Conservation (phyloP, 345 rosid genomes). For the Boechera stricta region DNA sequence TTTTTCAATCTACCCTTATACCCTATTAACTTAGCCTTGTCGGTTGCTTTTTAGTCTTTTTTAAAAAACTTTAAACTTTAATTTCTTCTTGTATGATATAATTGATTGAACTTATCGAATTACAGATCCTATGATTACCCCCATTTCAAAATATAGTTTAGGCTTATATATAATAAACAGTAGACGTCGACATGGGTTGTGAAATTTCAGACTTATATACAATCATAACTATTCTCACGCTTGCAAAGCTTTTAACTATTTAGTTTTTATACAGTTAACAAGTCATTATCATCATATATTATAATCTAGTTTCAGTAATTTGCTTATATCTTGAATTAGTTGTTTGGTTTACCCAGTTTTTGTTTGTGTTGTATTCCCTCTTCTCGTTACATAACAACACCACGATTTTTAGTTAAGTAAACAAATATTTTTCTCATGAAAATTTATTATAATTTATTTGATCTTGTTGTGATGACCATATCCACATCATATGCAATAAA, state of each 20-base stretch:
- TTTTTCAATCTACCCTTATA: slow-evolving; percentile 40
- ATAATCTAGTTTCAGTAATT: background rate
- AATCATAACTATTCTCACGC: slow-evolving; percentile 42
- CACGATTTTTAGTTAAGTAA: background rate
- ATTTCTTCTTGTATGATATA: background rate
- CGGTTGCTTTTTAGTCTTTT: slow-evolving; percentile 36
- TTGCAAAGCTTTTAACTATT: slow-evolving; percentile 33
- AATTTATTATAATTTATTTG: background rate
- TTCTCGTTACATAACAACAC: background rate
- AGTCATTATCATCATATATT: slow-evolving; percentile 8
- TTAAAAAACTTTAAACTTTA: background rate
- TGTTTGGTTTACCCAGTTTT: background rate
- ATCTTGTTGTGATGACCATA: background rate
- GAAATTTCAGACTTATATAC: slow-evolving; percentile 13
- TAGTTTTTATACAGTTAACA: slow-evolving; percentile 24
- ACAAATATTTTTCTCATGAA: background rate
- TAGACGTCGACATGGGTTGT: slow-evolving; percentile 22
- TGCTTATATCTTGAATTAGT: background rate
- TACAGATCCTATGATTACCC: slow-evolving; percentile 31
- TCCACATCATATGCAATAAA: slow-evolving; percentile 7
- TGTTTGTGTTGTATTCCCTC: background rate
- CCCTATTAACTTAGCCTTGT: slow-evolving; percentile 46
- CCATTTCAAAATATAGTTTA: slow-evolving; percentile 22
- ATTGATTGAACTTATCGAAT: slow-evolving; percentile 37
- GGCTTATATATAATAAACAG: slow-evolving; percentile 13